Evolutionary conservation across 495 filamentous ascomycete genomes (phyloP), one percentile per base, ranked within the genome.

Genomic region (Sabuloglossum arenarium): DNA sequence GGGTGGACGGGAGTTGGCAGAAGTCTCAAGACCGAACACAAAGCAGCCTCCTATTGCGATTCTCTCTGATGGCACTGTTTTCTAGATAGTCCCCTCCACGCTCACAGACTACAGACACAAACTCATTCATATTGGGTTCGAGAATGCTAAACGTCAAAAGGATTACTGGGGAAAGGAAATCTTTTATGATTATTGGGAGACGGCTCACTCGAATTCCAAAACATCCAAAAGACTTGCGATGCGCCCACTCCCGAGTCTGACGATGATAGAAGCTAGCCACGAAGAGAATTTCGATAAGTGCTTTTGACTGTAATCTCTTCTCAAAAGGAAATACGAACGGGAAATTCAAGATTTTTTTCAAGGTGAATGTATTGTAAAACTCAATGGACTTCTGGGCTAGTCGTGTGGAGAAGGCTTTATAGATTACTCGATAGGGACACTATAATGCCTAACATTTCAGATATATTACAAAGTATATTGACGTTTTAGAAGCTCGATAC

Each of bases 31-130:
- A 59, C 91, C 91, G 6, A 96, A 96, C 64, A 97, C 93, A 43
- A 95, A 93, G 70, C 87, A 90, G 64, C 88, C 93, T 21, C 91
- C 91, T 3, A 97, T 98, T 62, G 82, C 95, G 71, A 96, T 97
- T 60, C 76, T 94, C 55, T 93, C 85, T 58, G 91, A 98, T 66
- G 91, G 91, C 47, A 97, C 91, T 8, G 88, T 98, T 54, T 95
- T 98, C 65, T 96, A 80, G 51, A 54, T 64, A 65, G n/a, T 61
- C 61, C 65, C 31, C 34, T 37, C 11, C 2, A 6, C 10, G 10
- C n/a, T 21, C 39, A 2, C 10, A 5, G 21, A 43, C 39, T 10
- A 43, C 10, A 21, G 39, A 43, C 10, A n/a, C 19, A 23, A 21
- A 9, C 21, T 21, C 19, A 21, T 5, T 21, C 3, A n/a, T 21